Conservation (phyloP, 164 flowering plant species). For the Kingdonia uniflora region DNA sequence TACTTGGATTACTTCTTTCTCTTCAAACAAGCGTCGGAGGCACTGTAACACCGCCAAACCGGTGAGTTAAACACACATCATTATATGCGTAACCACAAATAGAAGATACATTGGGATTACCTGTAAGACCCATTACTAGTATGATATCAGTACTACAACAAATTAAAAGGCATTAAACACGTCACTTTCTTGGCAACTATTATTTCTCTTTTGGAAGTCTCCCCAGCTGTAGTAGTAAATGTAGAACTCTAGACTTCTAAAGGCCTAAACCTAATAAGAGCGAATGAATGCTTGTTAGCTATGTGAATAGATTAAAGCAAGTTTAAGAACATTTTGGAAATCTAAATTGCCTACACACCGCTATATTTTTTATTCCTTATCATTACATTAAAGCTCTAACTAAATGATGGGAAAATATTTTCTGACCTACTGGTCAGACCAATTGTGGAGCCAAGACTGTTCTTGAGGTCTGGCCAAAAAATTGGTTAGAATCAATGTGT, state of each 20-base stretch:
- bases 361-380: too few relatives aligned
- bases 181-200: conserved; percentile 21
- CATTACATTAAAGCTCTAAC: too few relatives aligned
- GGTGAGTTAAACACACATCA: not conserved
- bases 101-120: not conserved
- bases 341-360: too few relatives aligned
- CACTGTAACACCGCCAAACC: conserved; percentile 31
- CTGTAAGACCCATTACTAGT: conserved; percentile 21
- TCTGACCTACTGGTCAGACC: too few relatives aligned
- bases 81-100: not conserved
- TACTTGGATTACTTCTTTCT: too few relatives aligned
- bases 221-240: conserved; percentile 73
- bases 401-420: too few relatives aligned
- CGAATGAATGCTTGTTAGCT: too few relatives aligned
- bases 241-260: conserved; percentile 60
- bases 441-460: too few relatives aligned
- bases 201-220: conserved; percentile 29
- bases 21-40: conserved; percentile 55
- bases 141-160: conserved; percentile 19
- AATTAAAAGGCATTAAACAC: conserved; percentile 25
- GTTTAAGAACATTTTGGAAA: too few relatives aligned
- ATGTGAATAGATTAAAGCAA: too few relatives aligned
- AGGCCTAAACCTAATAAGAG: conserved; percentile 52
- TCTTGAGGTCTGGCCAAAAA: too few relatives aligned
- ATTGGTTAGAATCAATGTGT: too few relatives aligned